Percentiles rank a stretch among this genome's conserved stretches.
Conservation (phyloP, 345 rosid genomes). For the Lepidium africanum region DNA sequence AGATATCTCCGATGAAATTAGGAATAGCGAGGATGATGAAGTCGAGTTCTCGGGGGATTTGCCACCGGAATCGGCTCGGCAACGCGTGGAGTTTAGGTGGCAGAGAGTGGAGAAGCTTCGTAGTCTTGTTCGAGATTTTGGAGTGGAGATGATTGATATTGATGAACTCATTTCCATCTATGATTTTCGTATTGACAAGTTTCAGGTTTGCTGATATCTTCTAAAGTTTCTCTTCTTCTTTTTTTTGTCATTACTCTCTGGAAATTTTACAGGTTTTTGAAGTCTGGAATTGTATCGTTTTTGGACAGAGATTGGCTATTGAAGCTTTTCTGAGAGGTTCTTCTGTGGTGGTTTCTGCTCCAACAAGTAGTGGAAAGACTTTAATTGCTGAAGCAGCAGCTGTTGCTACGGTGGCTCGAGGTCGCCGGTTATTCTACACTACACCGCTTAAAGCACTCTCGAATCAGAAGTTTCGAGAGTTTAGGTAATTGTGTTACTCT, state of each 20-base stretch:
- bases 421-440: conserved; percentile 78
- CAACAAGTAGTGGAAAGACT: conserved; percentile 95
- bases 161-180: conserved; percentile 72
- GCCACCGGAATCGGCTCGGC: conserved; percentile 28
- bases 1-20: conserved; percentile 33
- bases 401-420: conserved; percentile 73
- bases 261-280: not conserved
- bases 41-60: conserved; percentile 31
- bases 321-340: conserved; percentile 77
- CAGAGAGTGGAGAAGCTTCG: conserved; percentile 79
- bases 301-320: conserved; percentile 59
- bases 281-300: not conserved
- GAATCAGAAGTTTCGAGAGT: conserved; percentile 94
- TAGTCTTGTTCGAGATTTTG: conserved; percentile 54
- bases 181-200: conserved; percentile 84
- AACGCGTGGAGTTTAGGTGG: conserved; percentile 41
- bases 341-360: conserved; percentile 94
- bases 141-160: conserved; percentile 63
- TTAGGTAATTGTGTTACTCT: conserved; percentile 41
- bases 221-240: too few species aligned
- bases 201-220: conserved; percentile 48
- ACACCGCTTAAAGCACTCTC: conserved; percentile 98
- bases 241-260: not conserved
- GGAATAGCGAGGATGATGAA: conserved; percentile 34
- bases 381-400: conserved; percentile 97